Percentiles rank a stretch among this genome's conserved stretches.
phyloP scores from a whole-genome alignment of 257 asterid genomes.

The Petunia secreta region DNA sequence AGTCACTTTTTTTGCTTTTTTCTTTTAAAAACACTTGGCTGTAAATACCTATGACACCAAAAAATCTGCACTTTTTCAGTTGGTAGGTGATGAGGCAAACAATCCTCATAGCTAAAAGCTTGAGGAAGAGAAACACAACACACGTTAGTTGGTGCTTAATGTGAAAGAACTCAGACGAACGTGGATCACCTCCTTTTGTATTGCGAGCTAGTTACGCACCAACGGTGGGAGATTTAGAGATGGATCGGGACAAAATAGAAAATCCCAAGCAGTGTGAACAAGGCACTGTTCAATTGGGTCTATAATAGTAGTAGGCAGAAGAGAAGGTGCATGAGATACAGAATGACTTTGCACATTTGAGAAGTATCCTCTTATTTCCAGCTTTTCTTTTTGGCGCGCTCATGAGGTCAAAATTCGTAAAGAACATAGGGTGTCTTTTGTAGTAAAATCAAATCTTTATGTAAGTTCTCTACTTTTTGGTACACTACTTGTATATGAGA shows the following conservation, averaged over 20 bases:
- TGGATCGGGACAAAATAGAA: not conserved
- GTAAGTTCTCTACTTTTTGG: not conserved
- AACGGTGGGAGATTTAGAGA: not conserved
- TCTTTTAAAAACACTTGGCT: no score
- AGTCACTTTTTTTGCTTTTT: no score
- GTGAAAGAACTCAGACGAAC: not conserved
- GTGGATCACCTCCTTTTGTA: not conserved
- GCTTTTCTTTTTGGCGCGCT: not conserved
- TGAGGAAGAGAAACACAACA: not conserved
- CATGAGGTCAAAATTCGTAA: not conserved
- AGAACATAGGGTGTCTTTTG: not conserved
- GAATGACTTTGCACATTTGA: not conserved
- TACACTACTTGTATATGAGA: not conserved
- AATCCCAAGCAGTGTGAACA: not conserved
- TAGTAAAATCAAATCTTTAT: not conserved
- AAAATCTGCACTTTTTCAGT: not conserved
- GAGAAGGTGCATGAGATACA: not conserved
- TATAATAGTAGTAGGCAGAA: not conserved
- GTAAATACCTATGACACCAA: not conserved
- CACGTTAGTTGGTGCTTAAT: not conserved
- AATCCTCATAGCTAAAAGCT: not conserved
- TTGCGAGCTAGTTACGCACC: not conserved
- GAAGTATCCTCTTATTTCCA: conserved; percentile 13
- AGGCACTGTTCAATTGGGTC: not conserved
- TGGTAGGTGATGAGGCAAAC: not conserved